Base-by-base conservation (phyloP, 768 basidiomycete species). In the Amanita fuliginea region DNA sequence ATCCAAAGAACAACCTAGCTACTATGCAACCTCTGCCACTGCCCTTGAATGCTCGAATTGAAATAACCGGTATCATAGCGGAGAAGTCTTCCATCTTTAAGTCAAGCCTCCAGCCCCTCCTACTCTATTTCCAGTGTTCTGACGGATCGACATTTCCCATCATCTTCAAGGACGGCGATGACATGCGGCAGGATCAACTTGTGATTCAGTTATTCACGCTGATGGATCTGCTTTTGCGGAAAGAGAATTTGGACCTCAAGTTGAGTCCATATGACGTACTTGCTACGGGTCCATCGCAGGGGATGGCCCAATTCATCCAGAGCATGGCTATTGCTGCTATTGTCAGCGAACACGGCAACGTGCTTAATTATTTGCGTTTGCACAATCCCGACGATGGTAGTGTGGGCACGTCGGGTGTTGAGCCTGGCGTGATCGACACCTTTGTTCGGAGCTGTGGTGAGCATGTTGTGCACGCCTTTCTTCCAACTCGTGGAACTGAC, bases 91-190 rank as follows among this genome's bases (percentile, higher is more conserved):
- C 86, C 14, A 86, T 98, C 32, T 98, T 99, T 77, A 99, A 98
- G 63, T 96, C 93, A 40, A 97, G 94, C 61, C 81, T 97, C 47
- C 91, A 82, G 58, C 96, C 96, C 0, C 74, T 99, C 46, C 73
- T 95, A 16, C 72, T 99, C 14, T 91, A 86, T 64, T 95, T 98
- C 65, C 83, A 89, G 57, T 86, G 87, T 56, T 71, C 80, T 8
- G 86, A 90, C 50, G 83, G 87, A 8, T 76, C 80, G 13, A 88
- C 93, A 60, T 98, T 86, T 64, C 88, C 94, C 0, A 78, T 97
- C 46, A 98, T 99, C 53, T 97, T 98, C 76, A 99, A 98, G 66
- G 94, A 97, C 56, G 96, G 96, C 11, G 96, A 98, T 61, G 96
- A 99, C 61, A 85, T 98, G 75, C 83, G 96, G 18, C 96, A 99